A percentile compares a stretch with the other conserved stretches of the same genome.
Conservation (phyloP, 176 grass and related monocot species). For the Rhynchospora pubera region DNA sequence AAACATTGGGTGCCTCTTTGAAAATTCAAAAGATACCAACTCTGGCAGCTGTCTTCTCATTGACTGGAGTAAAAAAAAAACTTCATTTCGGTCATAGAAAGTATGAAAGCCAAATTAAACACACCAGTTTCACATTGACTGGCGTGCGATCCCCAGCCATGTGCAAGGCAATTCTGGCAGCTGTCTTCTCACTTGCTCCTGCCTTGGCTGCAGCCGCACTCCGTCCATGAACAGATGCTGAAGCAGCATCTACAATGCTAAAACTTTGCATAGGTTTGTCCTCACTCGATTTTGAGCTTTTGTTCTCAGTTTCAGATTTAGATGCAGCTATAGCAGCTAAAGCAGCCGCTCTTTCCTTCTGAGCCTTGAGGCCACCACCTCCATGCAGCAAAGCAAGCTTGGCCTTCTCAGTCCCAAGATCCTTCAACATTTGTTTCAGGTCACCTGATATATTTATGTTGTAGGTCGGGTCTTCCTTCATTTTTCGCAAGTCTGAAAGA, state of each 20-base stretch:
- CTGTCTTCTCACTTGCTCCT: constrained; percentile 73
- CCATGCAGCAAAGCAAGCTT: constrained; percentile 73
- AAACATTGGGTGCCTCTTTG: neutral
- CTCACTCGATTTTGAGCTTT: constrained; percentile 51
- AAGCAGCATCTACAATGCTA: constrained; percentile 99
- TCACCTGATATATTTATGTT: constrained; percentile 97
- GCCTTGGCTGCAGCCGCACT: constrained; percentile 87
- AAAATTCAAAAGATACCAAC: neutral
- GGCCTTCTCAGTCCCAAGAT: constrained; percentile 93
- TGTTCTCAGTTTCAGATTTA: constrained; percentile 41
- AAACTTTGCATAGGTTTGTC: constrained; percentile 52
- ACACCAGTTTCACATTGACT: constrained; percentile 90
- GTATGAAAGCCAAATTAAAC: constrained; percentile 5
- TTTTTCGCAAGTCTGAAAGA: constrained; percentile 59
- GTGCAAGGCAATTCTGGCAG: constrained; percentile 89
- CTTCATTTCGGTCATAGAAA: neutral
- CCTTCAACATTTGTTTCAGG: constrained; percentile 92
- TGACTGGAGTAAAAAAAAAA: no score
- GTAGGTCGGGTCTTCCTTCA: constrained; percentile 89
- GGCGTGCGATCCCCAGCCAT: constrained; percentile 76
- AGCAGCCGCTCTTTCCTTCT: constrained; percentile 84
- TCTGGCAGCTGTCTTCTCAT: no score
- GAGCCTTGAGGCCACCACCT: constrained; percentile 86
- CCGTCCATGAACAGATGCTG: constrained; percentile 87
- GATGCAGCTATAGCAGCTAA: constrained; percentile 55